Conservation (phyloP, 352 stramenopile genomes). For the Lagenidium sp. region DNA sequence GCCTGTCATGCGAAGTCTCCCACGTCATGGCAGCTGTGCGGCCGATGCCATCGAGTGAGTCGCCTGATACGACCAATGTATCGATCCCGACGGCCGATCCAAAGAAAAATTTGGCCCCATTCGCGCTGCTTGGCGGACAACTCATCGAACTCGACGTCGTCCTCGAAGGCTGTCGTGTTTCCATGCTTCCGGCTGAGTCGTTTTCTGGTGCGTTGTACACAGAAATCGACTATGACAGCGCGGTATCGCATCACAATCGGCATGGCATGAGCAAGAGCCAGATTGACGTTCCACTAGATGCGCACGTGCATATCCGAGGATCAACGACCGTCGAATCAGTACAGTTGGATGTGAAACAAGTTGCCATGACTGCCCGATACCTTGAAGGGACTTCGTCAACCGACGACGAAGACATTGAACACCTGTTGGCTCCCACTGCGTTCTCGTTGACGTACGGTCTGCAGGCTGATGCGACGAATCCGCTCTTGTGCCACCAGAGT, state of each 20-base stretch:
- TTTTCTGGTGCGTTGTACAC: slow-evolving; percentile 7
- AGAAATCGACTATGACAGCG: slow-evolving; percentile 11
- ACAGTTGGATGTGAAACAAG: slow-evolving; percentile 10
- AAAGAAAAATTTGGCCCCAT: slow-evolving; percentile 13
- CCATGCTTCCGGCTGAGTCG: slow-evolving; percentile 7
- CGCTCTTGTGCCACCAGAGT: slow-evolving; percentile 8
- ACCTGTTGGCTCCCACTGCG: slow-evolving; percentile 10
- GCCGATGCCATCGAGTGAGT: slow-evolving; percentile 7
- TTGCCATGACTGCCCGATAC: slow-evolving; percentile 14
- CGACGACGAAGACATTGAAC: slow-evolving; percentile 15
- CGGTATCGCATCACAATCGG: slow-evolving; percentile 1
- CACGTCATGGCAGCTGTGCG: slow-evolving; percentile 18
- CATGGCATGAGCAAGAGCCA: slow-evolving; percentile 17
- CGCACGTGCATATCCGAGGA: slow-evolving; percentile 5
- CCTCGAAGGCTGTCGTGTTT: slow-evolving; percentile 12
- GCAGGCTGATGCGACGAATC: slow-evolving; percentile 7
- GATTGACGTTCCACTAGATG: slow-evolving; percentile 10
- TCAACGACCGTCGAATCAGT: slow-evolving; percentile 16
- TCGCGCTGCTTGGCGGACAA: slow-evolving; percentile 16
- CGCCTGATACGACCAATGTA: not conserved
- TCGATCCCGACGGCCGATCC: not conserved
- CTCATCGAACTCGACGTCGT: slow-evolving; percentile 14
- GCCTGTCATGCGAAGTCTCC: slow-evolving; percentile 10
- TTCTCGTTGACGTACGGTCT: slow-evolving; percentile 14
- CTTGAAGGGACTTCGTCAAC: slow-evolving; percentile 3